Evolutionary conservation across 192 early-diverging fungal genomes (phyloP).

Genomic region (Lunasporangiospora selenospora): DNA sequence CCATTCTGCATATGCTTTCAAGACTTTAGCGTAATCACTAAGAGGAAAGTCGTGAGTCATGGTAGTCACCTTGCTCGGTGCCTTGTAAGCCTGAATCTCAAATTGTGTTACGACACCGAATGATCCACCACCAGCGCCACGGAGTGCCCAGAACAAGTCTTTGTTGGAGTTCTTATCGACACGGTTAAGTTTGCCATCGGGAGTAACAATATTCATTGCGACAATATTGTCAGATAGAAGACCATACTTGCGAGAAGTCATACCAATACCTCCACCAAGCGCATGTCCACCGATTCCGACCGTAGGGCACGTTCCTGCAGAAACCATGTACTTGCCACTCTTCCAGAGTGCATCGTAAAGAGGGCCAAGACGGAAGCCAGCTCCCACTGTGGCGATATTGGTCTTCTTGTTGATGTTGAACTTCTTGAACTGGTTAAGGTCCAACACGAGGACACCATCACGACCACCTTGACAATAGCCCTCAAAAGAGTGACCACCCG

Average conservation of each 20-base stretch:
- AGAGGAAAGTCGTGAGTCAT: conserved; percentile 27
- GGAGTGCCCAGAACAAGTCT: conserved; percentile 68
- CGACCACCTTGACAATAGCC: conserved; percentile 53
- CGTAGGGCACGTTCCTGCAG: conserved; percentile 62
- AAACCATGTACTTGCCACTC: conserved; percentile 49
- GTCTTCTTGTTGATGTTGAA: conserved; percentile 10
- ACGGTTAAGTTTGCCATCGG: conserved; percentile 54
- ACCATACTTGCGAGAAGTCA: conserved; percentile 57
- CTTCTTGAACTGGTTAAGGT: conserved; percentile 46
- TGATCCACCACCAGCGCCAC: conserved; percentile 65
- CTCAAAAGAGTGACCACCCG: conserved; percentile 68
- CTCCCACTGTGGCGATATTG: conserved; percentile 46
- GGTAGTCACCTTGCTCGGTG: conserved; percentile 42
- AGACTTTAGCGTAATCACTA: conserved; percentile 10
- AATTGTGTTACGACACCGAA: conserved; percentile 55
- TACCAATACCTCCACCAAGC: conserved; percentile 64
- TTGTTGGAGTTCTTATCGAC: conserved; percentile 41
- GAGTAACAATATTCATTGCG: conserved; percentile 52
- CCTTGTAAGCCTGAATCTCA: conserved; percentile 32
- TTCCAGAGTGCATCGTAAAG: conserved; percentile 51
- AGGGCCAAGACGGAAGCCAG: conserved; percentile 61
- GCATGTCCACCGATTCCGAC: conserved; percentile 68
- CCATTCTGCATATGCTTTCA: conserved; percentile 22
- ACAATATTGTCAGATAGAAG: conserved; percentile 58
- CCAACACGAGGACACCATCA: conserved; percentile 56